phyloP scores from a whole-genome alignment of 2,329 filamentous ascomycete genomes.

The Calonectria leucothoes region DNA sequence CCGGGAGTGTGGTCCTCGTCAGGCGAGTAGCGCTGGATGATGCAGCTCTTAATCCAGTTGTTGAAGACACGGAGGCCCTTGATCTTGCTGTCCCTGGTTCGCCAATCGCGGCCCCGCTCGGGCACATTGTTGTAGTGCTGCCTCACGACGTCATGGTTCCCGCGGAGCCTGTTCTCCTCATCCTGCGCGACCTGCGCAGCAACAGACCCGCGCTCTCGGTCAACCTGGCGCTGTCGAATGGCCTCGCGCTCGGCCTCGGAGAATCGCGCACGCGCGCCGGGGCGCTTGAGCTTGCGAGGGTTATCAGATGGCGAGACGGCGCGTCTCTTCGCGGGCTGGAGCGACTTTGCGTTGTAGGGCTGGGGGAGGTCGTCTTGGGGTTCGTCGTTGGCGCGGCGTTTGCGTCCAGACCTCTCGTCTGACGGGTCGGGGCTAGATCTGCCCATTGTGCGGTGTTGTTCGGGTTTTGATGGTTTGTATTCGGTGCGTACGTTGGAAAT shows the following conservation, averaged over 20 bases:
- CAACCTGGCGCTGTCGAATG: constrained; percentile 71
- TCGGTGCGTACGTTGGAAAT: not conserved
- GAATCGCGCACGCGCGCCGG: constrained; percentile 74
- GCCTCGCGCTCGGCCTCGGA: constrained; percentile 75
- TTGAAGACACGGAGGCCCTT: constrained; percentile 95
- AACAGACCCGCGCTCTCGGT: constrained; percentile 62
- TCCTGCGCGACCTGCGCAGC: constrained; percentile 50
- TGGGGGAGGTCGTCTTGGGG: constrained; percentile 62
- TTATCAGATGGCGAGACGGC: constrained; percentile 65
- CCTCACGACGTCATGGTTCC: constrained; percentile 85
- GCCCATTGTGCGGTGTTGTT: constrained; percentile 27
- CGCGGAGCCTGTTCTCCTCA: constrained; percentile 55
- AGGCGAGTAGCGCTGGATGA: constrained; percentile 96
- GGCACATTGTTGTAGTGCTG: constrained; percentile 98
- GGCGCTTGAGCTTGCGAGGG: constrained; percentile 76
- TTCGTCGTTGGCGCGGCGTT: constrained; percentile 50
- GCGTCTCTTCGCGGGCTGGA: constrained; percentile 70
- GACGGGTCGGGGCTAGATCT: constrained; percentile 24
- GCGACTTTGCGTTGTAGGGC: constrained; percentile 69
- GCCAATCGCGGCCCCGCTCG: constrained; percentile 93
- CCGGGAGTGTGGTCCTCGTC: constrained; percentile 78
- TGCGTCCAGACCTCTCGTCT: constrained; percentile 40
- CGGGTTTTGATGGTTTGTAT: not conserved
- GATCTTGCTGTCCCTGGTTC: constrained; percentile 93
- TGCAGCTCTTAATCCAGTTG: constrained; percentile 98